Percentiles rank a stretch among this genome's conserved stretches.
phyloP scores from a whole-genome alignment of 1,139 yeast genomes.

The Scheffersomyces parashehatae region DNA sequence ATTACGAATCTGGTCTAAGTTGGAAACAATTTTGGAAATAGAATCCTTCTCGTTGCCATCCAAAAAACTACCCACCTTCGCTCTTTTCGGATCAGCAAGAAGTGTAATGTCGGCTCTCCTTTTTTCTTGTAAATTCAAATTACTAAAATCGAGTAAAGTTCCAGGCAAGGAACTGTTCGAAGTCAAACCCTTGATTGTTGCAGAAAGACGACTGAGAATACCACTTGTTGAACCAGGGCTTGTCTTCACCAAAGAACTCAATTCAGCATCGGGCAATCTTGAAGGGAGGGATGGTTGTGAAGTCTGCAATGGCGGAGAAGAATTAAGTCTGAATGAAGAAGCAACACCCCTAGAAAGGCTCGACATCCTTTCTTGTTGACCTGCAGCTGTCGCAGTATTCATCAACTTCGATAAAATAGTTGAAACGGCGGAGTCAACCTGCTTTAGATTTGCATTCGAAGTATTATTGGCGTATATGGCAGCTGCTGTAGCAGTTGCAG shows the following conservation, averaged over 20 bases:
- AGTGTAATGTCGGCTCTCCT: slow-evolving; percentile 9
- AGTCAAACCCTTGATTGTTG: slow-evolving; percentile 9
- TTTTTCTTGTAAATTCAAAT: slow-evolving; percentile 8
- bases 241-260: slow-evolving; percentile 9
- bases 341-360: slow-evolving; percentile 32
- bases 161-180: slow-evolving; percentile 3
- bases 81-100: slow-evolving; percentile 9
- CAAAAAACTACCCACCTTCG: slow-evolving; percentile 2
- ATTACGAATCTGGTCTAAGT: slow-evolving; percentile 15
- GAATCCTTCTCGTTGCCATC: slow-evolving; percentile 9
- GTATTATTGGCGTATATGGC: slow-evolving; percentile 28
- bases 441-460: slow-evolving; percentile 13
- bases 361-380: slow-evolving; percentile 30
- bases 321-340: slow-evolving; percentile 1
- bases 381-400: slow-evolving; percentile 23
- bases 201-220: slow-evolving; percentile 9
- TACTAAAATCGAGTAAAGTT: slow-evolving; percentile 9
- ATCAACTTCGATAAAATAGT: slow-evolving; percentile 31
- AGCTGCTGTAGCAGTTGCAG: slow-evolving; percentile 38
- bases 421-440: slow-evolving; percentile 24
- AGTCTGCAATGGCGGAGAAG: not conserved
- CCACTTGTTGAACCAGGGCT: slow-evolving; percentile 2
- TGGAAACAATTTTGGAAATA: slow-evolving; percentile 12
- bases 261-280: slow-evolving; percentile 15
- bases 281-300: slow-evolving; percentile 16